Percentiles rank a stretch among this genome's conserved stretches.
These are phyloP conservation scores for Zygoascus sp. DNA, from an alignment of 1,139 yeast species.

Conservation along the genomic window DNA sequence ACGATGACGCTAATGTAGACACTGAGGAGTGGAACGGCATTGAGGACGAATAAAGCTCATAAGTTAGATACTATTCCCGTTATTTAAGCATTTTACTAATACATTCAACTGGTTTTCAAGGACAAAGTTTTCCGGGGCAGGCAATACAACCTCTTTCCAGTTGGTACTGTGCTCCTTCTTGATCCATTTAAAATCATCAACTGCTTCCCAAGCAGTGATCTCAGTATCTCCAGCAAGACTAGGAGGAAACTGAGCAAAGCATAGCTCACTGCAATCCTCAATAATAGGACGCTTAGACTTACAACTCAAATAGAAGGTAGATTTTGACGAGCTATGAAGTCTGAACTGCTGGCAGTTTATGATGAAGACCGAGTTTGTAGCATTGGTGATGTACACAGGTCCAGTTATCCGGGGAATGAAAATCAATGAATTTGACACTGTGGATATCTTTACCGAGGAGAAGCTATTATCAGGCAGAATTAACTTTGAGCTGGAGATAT, in stretches of 20 bases:
- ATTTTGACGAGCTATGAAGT: slow-evolving; percentile 27
- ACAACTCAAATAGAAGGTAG: slow-evolving; percentile 26
- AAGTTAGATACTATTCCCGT: background rate
- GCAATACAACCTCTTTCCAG: slow-evolving; percentile 19
- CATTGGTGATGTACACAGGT: slow-evolving; percentile 25
- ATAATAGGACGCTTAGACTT: slow-evolving; percentile 30
- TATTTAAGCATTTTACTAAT: slow-evolving; percentile 11
- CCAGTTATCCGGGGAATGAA: slow-evolving; percentile 21
- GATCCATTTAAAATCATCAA: slow-evolving; percentile 34
- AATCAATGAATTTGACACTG: slow-evolving; percentile 16
- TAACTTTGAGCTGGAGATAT: background rate
- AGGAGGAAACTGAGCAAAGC: slow-evolving; percentile 24
- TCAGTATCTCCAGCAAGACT: slow-evolving; percentile 1
- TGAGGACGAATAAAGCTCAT: slow-evolving; percentile 16
- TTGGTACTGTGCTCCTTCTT: slow-evolving; percentile 22
- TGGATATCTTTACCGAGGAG: slow-evolving; percentile 14
- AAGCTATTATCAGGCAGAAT: slow-evolving; percentile 2
- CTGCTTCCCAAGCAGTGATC: slow-evolving; percentile 18
- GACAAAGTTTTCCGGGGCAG: background rate
- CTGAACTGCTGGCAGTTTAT: slow-evolving; percentile 33
- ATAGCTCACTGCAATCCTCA: slow-evolving; percentile 26
- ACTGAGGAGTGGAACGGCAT: slow-evolving; percentile 24
- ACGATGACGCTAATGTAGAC: slow-evolving; percentile 18
- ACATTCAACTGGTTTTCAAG: slow-evolving; percentile 2
- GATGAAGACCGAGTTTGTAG: slow-evolving; percentile 21